Percentiles rank a stretch among this genome's conserved stretches.
Evolutionary conservation across 2,329 filamentous ascomycete genomes (phyloP).

Genomic region (Fusarium keratoplasticum): DNA sequence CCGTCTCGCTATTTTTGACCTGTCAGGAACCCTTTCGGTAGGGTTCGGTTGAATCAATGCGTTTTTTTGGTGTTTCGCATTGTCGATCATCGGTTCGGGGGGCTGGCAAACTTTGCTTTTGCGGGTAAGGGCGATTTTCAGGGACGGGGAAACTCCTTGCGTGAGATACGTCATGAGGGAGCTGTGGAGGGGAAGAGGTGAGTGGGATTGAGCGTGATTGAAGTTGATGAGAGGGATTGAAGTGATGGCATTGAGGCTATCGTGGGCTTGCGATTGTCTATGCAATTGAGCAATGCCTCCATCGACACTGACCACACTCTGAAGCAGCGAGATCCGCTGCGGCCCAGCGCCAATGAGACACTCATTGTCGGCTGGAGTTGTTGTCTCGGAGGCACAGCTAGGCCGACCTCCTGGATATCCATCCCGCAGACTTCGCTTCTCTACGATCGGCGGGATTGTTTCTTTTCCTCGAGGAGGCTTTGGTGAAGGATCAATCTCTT

Average conservation of each 20-base stretch:
- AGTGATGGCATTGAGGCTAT: neutral
- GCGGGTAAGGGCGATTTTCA: neutral
- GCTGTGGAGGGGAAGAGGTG: neutral
- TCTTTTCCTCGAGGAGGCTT: neutral
- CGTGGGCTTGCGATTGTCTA: fast-evolving
- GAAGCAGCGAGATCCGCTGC: neutral
- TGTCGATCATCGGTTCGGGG: neutral
- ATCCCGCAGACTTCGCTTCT: neutral
- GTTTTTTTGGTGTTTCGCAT: neutral
- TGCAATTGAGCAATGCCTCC: neutral
- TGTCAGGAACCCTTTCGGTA: neutral
- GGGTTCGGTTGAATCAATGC: neutral
- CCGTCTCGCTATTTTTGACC: slow-evolving; percentile 1
- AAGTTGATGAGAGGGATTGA: neutral
- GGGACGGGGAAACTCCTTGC: neutral
- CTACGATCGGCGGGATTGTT: slow-evolving; percentile 3
- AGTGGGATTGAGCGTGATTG: neutral
- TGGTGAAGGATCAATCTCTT: neutral
- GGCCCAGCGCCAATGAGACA: neutral
- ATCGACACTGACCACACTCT: neutral
- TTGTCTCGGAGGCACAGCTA: neutral
- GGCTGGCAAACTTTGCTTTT: neutral
- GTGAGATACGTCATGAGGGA: neutral
- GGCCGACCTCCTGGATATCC: neutral
- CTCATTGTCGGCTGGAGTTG: neutral